Evolutionary conservation across 2,329 filamentous ascomycete genomes (phyloP).

Genomic region (Penicillium sp.): DNA sequence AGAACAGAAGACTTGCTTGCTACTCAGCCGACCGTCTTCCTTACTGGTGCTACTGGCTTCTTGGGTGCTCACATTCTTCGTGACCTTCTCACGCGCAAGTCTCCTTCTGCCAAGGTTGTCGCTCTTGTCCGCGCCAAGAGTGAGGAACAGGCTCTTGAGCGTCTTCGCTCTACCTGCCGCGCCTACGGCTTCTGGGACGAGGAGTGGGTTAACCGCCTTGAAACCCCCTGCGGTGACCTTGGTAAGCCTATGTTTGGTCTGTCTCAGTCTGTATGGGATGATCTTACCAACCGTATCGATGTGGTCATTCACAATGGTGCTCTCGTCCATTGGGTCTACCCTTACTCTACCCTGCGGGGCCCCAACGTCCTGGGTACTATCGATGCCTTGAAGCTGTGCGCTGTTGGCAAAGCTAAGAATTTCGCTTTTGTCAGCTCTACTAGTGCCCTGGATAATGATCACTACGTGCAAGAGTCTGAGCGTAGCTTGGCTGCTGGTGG

Average conservation of each 20-base stretch:
- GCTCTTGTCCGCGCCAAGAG: conserved; percentile 75
- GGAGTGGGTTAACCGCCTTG: conserved; percentile 66
- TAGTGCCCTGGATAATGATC: conserved; percentile 76
- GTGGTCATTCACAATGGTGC: conserved; percentile 83
- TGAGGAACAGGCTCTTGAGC: conserved; percentile 61
- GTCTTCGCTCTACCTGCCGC: conserved; percentile 68
- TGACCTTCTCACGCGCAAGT: conserved; percentile 69
- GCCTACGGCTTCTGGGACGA: conserved; percentile 78
- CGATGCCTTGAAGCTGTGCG: conserved; percentile 74
- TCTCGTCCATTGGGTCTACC: conserved; percentile 75
- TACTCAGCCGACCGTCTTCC: conserved; percentile 65
- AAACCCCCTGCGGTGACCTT: conserved; percentile 73
- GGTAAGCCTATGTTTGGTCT: conserved; percentile 74
- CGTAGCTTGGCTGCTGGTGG: conserved; percentile 63
- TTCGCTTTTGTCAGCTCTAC: conserved; percentile 85
- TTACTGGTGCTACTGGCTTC: conserved; percentile 91
- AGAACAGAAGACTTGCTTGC: conserved; percentile 41
- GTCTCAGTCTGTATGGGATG: conserved; percentile 66
- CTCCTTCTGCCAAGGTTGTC: conserved; percentile 65
- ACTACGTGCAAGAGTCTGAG: conserved; percentile 76
- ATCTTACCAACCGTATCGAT: conserved; percentile 68
- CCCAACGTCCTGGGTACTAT: conserved; percentile 83
- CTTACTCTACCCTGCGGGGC: conserved; percentile 70
- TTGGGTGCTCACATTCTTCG: conserved; percentile 78
- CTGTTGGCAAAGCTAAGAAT: conserved; percentile 74